These are phyloP conservation scores for Stentor coeruleus DNA, from an alignment of 73 alveolate genomes.

Conservation along the genomic window DNA sequence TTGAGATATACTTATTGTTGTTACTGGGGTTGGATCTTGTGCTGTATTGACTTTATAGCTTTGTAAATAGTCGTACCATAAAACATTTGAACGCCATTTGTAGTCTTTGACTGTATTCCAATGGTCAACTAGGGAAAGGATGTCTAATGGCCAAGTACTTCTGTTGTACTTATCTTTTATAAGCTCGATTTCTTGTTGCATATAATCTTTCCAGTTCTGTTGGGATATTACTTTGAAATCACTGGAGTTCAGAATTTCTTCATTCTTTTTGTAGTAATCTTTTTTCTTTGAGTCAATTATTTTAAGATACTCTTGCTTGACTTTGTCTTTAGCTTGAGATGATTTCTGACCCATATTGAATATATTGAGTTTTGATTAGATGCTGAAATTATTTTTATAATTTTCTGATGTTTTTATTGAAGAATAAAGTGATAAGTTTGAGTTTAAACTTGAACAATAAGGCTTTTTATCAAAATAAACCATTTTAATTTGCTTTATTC, in stretches of 20 bases:
- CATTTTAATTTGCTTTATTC: too few relatives aligned
- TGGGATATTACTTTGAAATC: neutral
- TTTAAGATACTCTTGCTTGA: neutral
- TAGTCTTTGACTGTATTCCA: neutral
- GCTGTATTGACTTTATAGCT: constrained; percentile 9
- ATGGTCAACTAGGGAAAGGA: neutral
- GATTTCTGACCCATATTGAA: neutral
- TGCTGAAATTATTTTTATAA: too few relatives aligned
- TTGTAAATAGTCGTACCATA: constrained; percentile 12
- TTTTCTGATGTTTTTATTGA: too few relatives aligned
- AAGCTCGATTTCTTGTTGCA: neutral
- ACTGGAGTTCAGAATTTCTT: neutral
- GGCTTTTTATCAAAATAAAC: too few relatives aligned
- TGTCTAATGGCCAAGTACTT: neutral
- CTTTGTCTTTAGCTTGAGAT: neutral
- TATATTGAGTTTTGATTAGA: too few relatives aligned
- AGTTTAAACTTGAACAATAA: too few relatives aligned
- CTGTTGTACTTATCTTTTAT: neutral
- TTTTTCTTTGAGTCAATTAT: neutral
- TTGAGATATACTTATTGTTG: neutral
- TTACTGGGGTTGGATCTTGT: neutral
- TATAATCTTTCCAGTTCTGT: neutral
- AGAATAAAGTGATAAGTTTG: too few relatives aligned
- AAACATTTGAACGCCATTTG: constrained; percentile 23
- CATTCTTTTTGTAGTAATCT: neutral